These are phyloP conservation scores for Didymella exigua DNA, from an alignment of 2,329 filamentous ascomycete genomes.

Conservation along the genomic window DNA sequence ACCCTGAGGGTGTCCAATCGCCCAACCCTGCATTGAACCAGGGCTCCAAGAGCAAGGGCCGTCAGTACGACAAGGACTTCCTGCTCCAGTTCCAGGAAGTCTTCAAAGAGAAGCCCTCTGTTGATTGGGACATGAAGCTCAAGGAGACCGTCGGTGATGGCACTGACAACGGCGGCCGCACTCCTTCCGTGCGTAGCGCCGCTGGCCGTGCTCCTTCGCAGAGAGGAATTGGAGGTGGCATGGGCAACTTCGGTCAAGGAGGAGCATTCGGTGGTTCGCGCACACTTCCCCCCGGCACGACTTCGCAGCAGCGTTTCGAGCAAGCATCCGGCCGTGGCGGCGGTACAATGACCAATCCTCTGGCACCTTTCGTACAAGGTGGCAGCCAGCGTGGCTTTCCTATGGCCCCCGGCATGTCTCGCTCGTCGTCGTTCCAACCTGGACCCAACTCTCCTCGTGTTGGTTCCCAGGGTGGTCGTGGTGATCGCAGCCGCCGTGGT, in stretches of 20 bases:
- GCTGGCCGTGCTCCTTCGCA: conserved; percentile 57
- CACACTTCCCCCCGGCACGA: conserved; percentile 75
- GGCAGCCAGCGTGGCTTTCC: conserved; percentile 65
- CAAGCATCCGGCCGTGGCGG: conserved; percentile 33
- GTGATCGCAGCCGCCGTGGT: conserved; percentile 66
- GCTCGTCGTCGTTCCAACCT: conserved; percentile 64
- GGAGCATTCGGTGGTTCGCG: conserved; percentile 55
- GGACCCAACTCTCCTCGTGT: conserved; percentile 74
- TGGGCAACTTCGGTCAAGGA: conserved; percentile 70
- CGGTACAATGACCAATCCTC: conserved; percentile 54
- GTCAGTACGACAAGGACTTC: conserved; percentile 96
- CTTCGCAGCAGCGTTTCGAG: conserved; percentile 74
- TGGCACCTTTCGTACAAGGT: conserved; percentile 61
- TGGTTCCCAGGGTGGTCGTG: conserved; percentile 60
- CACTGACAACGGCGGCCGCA: conserved; percentile 65
- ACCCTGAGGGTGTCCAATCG: conserved; percentile 82
- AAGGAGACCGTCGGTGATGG: conserved; percentile 84
- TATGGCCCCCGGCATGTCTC: conserved; percentile 66
- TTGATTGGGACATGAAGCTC: conserved; percentile 91
- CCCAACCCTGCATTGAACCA: conserved; percentile 93
- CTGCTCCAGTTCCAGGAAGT: conserved; percentile 94
- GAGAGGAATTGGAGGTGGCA: conserved; percentile 49
- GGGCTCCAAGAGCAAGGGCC: conserved; percentile 77
- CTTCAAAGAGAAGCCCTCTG: conserved; percentile 93
- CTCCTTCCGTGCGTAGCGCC: conserved; percentile 63